phyloP scores from a whole-genome alignment of 768 basidiomycete species.

The Rossbeevera mucosa region DNA sequence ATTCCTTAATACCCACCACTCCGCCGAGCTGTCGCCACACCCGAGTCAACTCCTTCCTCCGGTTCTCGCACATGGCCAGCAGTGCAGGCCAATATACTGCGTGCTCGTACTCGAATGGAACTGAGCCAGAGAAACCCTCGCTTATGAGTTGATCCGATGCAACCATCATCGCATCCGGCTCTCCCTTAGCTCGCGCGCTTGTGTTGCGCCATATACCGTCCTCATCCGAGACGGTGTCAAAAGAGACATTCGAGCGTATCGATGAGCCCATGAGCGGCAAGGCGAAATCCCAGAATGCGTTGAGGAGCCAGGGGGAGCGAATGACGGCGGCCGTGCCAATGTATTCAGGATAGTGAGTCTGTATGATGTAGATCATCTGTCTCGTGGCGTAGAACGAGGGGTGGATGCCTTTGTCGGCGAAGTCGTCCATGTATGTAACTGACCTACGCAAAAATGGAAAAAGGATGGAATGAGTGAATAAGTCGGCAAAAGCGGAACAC shows the following conservation, averaged over 20 bases:
- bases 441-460: not conserved
- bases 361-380: constrained; percentile 52
- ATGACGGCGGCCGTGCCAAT: constrained; percentile 49
- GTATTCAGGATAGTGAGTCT: not conserved
- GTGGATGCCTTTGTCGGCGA: constrained; percentile 63
- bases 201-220: constrained; percentile 26
- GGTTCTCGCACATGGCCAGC: constrained; percentile 48
- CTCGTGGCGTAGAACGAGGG: constrained; percentile 39
- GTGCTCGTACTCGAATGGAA: constrained; percentile 69
- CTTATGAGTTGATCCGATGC: constrained; percentile 63
- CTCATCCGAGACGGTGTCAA: constrained; percentile 49
- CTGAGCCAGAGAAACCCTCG: constrained; percentile 66
- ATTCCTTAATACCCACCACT: constrained; percentile 69
- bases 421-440: constrained; percentile 62
- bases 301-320: constrained; percentile 74
- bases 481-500: not conserved
- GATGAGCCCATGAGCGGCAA: constrained; percentile 79
- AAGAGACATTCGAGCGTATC: constrained; percentile 68
- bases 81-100: constrained; percentile 71
- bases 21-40: constrained; percentile 70
- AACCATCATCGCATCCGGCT: constrained; percentile 42
- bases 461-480: too few relatives aligned
- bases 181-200: constrained; percentile 15
- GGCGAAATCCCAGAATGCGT: constrained; percentile 72
- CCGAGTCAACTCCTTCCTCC: constrained; percentile 45